A percentile compares a stretch with the other conserved stretches of the same genome.
Evolutionary conservation across 148 eudicot genomes (phyloP).

Genomic region (Chenopodium suecicum): DNA sequence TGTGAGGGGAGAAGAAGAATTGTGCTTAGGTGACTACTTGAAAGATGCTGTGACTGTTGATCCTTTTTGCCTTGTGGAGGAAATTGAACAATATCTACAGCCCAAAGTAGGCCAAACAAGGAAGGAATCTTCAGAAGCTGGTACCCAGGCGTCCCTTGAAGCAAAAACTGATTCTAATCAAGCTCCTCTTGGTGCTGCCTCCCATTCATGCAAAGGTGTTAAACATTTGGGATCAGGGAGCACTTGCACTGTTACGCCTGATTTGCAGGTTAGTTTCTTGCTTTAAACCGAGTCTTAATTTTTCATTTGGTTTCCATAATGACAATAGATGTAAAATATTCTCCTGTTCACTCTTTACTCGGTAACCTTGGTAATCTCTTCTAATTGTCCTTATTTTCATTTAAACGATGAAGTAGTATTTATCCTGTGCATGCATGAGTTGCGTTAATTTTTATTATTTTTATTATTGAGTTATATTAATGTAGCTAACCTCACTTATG

Average conservation of each 20-base stretch:
- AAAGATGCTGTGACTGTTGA: conserved; percentile 68
- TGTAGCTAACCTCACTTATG: too few species aligned
- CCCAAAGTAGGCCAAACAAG: conserved; percentile 46
- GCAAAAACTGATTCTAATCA: conserved; percentile 28
- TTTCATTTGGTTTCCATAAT: neutral
- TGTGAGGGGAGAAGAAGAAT: conserved; percentile 63
- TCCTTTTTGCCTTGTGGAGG: conserved; percentile 71
- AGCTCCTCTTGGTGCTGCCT: conserved; percentile 29
- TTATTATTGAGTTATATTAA: too few species aligned
- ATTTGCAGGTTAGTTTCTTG: conserved; percentile 51
- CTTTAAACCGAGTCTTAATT: neutral
- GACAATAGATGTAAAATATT: neutral
- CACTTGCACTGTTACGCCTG: conserved; percentile 33
- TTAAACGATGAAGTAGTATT: neutral
- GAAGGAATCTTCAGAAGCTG: conserved; percentile 26
- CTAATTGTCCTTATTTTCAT: neutral
- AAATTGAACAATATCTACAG: conserved; percentile 63
- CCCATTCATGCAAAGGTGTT: conserved; percentile 30
- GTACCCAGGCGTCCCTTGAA: conserved; percentile 25
- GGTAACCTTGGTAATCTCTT: neutral
- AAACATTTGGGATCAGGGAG: conserved; percentile 39
- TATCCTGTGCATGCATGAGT: too few species aligned
- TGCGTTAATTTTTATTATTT: too few species aligned
- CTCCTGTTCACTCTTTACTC: neutral
- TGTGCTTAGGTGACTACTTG: conserved; percentile 50